Conservation (phyloP, 148 eudicot genomes). For the Tetragonia tetragonoides region DNA sequence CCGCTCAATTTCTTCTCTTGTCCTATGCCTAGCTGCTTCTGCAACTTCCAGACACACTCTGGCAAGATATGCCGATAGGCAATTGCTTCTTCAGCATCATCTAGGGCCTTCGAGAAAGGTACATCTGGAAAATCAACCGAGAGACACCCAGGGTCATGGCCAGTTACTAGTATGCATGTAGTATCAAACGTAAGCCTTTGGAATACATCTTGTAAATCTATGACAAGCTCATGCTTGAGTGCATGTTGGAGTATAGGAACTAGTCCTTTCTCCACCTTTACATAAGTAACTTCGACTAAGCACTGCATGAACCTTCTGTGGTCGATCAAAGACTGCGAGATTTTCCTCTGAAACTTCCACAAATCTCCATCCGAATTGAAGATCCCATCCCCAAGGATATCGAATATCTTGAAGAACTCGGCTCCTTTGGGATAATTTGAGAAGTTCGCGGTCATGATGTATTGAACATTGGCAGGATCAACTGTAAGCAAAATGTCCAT, state of each 20-base stretch:
- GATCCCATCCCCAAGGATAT: constrained; percentile 33
- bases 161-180: constrained; percentile 30
- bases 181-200: constrained; percentile 39
- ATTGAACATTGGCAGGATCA: constrained; percentile 31
- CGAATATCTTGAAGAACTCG: constrained; percentile 29
- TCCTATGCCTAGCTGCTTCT: constrained; percentile 26
- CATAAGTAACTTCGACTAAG: constrained; percentile 23
- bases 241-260: constrained; percentile 33
- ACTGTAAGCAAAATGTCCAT: constrained; percentile 31
- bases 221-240: constrained; percentile 20
- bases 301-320: constrained; percentile 26
- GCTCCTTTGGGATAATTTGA: constrained; percentile 34
- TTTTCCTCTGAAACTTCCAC: constrained; percentile 32
- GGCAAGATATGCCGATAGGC: constrained; percentile 32
- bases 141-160: constrained; percentile 36
- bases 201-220: constrained; percentile 41
- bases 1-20: constrained; percentile 18
- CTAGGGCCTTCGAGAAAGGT: constrained; percentile 32
- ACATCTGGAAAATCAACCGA: constrained; percentile 28
- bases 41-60: constrained; percentile 25
- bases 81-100: constrained; percentile 37
- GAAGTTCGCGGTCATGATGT: constrained; percentile 35
- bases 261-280: constrained; percentile 30
- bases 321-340: constrained; percentile 20
- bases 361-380: constrained; percentile 33